A percentile compares a stretch with the other conserved stretches of the same genome.
Conservation (phyloP, 257 asterid genomes). For the Nemophila menziesii region DNA sequence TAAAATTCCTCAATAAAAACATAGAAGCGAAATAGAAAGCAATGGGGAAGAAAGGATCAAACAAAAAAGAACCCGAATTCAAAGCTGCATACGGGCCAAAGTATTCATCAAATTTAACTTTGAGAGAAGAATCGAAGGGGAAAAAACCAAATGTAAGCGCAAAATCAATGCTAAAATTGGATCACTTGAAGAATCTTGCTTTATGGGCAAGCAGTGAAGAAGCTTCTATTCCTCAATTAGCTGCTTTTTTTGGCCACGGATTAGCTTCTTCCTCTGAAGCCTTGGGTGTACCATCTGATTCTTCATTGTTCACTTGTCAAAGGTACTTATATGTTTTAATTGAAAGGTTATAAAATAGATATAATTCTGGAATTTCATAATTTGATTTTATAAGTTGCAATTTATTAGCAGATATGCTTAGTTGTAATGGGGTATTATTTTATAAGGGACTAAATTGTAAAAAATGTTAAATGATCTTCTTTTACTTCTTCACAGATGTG, state of each 20-base stretch:
- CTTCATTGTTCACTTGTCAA: conserved; percentile 44
- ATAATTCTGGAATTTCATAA: too few species aligned
- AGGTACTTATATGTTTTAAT: too few species aligned
- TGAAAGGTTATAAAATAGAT: too few species aligned
- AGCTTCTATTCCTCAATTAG: conserved; percentile 42
- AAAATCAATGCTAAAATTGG: conserved; percentile 54
- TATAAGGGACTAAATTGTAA: too few species aligned
- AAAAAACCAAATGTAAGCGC: conserved; percentile 35
- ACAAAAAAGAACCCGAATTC: conserved; percentile 14
- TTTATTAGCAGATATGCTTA: too few species aligned
- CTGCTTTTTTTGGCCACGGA: conserved; percentile 53
- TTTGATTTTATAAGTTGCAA: too few species aligned
- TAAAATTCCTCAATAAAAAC: too few species aligned
- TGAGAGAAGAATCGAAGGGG: conserved; percentile 41
- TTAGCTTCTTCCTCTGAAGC: conserved; percentile 50
- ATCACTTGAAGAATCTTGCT: conserved; percentile 49
- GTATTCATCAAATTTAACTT: conserved; percentile 7
- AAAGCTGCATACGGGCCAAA: conserved; percentile 52
- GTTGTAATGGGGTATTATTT: too few species aligned
- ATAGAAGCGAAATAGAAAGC: not conserved
- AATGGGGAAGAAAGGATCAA: conserved; percentile 17
- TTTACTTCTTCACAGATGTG: conserved; percentile 39
- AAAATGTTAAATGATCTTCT: conserved; percentile 13
- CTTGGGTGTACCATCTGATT: conserved; percentile 40
- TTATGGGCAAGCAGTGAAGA: conserved; percentile 37